Evolutionary conservation across 176 grass and related monocot species (phyloP).

Genomic region (Phoenix dactylifera): DNA sequence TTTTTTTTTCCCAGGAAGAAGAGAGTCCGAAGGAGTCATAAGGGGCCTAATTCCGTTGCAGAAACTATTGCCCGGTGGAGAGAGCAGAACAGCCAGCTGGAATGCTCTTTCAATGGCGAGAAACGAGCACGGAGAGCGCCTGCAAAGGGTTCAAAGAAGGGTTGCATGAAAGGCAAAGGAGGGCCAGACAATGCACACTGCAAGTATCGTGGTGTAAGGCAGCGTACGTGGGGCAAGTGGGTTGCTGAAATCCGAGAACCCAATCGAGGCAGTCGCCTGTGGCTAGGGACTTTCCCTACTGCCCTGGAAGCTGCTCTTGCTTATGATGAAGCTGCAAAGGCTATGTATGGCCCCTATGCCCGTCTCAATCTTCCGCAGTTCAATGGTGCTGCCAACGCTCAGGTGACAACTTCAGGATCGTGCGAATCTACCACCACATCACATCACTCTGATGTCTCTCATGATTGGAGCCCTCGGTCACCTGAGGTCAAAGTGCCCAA

Average conservation of each 20-base stretch:
- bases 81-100: constrained; percentile 44
- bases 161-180: constrained; percentile 93
- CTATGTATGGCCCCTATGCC: constrained; percentile 69
- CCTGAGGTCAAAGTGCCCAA: background rate
- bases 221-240: constrained; percentile 93
- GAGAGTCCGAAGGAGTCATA: constrained; percentile 42
- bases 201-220: constrained; percentile 71
- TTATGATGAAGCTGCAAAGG: constrained; percentile 79
- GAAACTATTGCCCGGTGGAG: constrained; percentile 52
- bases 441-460: background rate
- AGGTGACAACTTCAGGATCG: too few relatives aligned
- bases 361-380: constrained; percentile 42
- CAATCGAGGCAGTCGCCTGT: constrained; percentile 52
- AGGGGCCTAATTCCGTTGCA: constrained; percentile 49
- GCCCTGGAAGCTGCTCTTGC: constrained; percentile 48
- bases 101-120: background rate
- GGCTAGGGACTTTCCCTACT: constrained; percentile 78
- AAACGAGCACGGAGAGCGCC: constrained; percentile 36
- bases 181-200: constrained; percentile 65
- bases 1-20: constrained; percentile 37
- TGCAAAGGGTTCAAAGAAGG: constrained; percentile 91
- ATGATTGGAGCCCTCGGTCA: constrained; percentile 4
- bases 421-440: background rate
- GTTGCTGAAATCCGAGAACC: constrained; percentile 92
- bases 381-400: too few relatives aligned